Evolutionary conservation across 352 stramenopile genomes (phyloP), one percentile per base, ranked within the genome.

Genomic region (Phytopythium ostracodes): DNA sequence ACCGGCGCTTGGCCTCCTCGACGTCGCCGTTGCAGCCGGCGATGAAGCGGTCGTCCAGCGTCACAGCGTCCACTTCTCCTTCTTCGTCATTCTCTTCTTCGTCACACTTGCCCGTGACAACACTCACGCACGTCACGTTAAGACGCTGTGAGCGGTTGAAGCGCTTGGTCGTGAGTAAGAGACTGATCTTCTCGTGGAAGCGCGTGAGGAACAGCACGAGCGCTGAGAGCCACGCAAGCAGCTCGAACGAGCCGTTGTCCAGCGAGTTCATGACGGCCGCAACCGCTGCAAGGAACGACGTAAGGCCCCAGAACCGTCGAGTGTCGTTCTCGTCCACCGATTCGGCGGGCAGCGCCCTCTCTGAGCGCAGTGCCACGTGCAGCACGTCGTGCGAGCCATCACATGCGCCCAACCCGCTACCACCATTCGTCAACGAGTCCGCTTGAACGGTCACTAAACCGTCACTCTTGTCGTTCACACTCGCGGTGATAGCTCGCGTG

Each of bases 21-120:
- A 89, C 75, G 43, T 90, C 77, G 14, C 83, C 83, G 64, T 87
- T 83, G 60, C 77, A 87, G 40, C 79, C 83, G 52, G 85, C 81
- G 5, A 92, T 29, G 56, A 92, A 90, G 15, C 83, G 80, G 9
- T 58, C 70, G 55, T 88, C 75, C 7, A 87, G 54, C 35, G 12
- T 12, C 29, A 77, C 70, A 17, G 73, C 59, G 24, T 24, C 25
- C 18, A 49, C 40, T 33, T 60, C 54, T 11, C 25, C 53, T 17
- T 84, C 75, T 20, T 86, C 70, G 38, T 56, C 65, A 33, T 66
- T 58, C 11, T 56, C 35, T 12, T 67, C 59, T 11, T 74, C 70
- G 18, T 74, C 65, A 27, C 76, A 82, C 59, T 87, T 78, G 52
- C 68, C 77, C 55, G 83, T 63, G 15, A 64, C 64, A 59, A 90